Evolutionary conservation across 768 basidiomycete genomes (phyloP), one percentile per base, ranked within the genome.

Genomic region (Calocybe cyanea): DNA sequence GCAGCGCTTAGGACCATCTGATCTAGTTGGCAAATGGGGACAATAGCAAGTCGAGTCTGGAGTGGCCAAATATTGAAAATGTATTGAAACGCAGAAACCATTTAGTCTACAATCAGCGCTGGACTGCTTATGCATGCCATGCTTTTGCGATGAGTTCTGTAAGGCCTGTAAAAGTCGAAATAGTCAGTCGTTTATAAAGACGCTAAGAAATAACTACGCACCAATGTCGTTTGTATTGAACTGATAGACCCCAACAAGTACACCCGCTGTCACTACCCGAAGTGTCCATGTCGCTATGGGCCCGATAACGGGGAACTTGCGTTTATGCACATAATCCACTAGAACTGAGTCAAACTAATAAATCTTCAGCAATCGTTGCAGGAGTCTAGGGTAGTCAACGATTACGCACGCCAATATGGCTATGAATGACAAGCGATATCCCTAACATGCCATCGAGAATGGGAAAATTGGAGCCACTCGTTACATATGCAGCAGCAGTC

Each of bases 141-240:
- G 82, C 77, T 63, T 81, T 84, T 44, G 81, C 72, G 58, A 93
- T 81, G 46, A 94, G 70, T 67, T 96, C 92, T 6, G 89, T 90
- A 43, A 94, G 66, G 57, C 92, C 92, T 93, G 53, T 10, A 4
- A 49, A 39, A 35, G n/a, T 6, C 34, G 34, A 18, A 14, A 7
- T 14, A 7, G 14, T n/a, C 25, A 28, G 17, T 35, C n/a, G 17
- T 14, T 21, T 15, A 21, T 39, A 18, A 7, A 20, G 19, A 39
- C 10, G 14, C 38, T 41, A 30, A 5, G 11, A 44, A 43, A 8
- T 31, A 7, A 24, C 31, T 8, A 75, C 88, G 54, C 56, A 96
- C 96, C 94, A 52, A 99, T 83, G 62, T 98, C 95, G 61, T 95
- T 92, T 34, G 96, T 97, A 72, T 98, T 97, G 75, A 98, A 97